phyloP scores from a whole-genome alignment of 208 protist species.

The Crithidia thermophila region DNA sequence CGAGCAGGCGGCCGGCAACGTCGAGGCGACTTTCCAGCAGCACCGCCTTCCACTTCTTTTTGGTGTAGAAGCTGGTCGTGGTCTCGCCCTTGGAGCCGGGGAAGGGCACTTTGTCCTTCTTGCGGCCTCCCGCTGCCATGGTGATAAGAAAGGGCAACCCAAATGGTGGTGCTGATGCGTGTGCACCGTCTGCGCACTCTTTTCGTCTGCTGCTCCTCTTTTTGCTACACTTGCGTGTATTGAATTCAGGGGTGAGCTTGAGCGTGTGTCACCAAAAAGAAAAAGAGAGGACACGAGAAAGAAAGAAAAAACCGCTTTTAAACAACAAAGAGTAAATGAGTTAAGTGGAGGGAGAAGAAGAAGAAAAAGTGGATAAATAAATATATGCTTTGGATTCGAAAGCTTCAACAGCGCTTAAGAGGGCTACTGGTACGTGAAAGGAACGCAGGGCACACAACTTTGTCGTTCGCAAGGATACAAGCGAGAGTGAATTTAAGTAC shows the following conservation, averaged over 20 bases:
- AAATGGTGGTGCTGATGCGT: too few relatives aligned
- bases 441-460: too few relatives aligned
- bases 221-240: too few relatives aligned
- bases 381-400: too few relatives aligned
- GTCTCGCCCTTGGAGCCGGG: constrained; percentile 74
- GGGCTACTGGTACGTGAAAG: too few relatives aligned
- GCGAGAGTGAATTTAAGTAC: too few relatives aligned
- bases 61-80: constrained; percentile 82
- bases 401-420: too few relatives aligned
- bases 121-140: constrained; percentile 19
- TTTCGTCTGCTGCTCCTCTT: too few relatives aligned
- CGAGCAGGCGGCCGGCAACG: constrained; percentile 57
- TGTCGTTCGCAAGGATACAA: too few relatives aligned
- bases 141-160: background rate
- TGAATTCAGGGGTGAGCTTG: too few relatives aligned
- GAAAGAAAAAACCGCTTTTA: background rate
- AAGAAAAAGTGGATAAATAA: constrained; percentile 3
- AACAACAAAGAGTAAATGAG: background rate
- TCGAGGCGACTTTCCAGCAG: constrained; percentile 59
- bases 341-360: background rate
- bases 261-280: too few relatives aligned
- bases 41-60: constrained; percentile 66
- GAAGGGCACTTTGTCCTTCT: constrained; percentile 79
- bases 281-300: background rate
- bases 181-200: too few relatives aligned